Percentiles rank a stretch among this genome's conserved stretches.
These are phyloP conservation scores for Amphirosellinia nigrospora DNA, from an alignment of 495 filamentous ascomycete genomes.

Conservation along the genomic window DNA sequence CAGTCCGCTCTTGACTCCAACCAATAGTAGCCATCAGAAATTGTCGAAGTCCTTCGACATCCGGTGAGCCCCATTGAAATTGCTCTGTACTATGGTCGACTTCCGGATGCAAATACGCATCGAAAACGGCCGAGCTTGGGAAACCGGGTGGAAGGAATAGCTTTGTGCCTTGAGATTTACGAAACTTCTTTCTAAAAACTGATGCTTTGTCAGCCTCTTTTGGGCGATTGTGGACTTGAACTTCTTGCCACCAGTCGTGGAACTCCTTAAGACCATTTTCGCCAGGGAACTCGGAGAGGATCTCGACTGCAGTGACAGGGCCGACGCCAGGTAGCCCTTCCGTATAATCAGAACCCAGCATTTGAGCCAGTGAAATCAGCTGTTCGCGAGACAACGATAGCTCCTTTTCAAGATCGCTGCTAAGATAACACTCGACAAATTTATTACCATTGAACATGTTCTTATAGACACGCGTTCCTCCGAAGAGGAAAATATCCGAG, in stretches of 20 bases:
- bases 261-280: slow-evolving; percentile 66
- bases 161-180: slow-evolving; percentile 72
- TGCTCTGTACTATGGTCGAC: slow-evolving; percentile 77
- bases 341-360: slow-evolving; percentile 93
- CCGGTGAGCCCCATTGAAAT: slow-evolving; percentile 95
- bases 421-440: slow-evolving; percentile 94
- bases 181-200: slow-evolving; percentile 83
- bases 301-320: slow-evolving; percentile 90
- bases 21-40: slow-evolving; percentile 95
- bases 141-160: slow-evolving; percentile 83
- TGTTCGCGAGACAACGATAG: slow-evolving; percentile 80
- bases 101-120: slow-evolving; percentile 84
- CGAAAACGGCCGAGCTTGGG: slow-evolving; percentile 73
- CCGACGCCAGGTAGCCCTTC: slow-evolving; percentile 89
- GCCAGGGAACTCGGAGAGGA: slow-evolving; percentile 83
- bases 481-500: slow-evolving; percentile 95
- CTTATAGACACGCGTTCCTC: slow-evolving; percentile 94
- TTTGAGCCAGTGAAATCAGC: slow-evolving; percentile 85
- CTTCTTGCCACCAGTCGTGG: slow-evolving; percentile 81
- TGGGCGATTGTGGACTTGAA: slow-evolving; percentile 64
- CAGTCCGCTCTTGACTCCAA: slow-evolving; percentile 87
- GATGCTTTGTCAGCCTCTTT: slow-evolving; percentile 59
- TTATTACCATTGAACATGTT: slow-evolving; percentile 99
- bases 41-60: slow-evolving; percentile 80
- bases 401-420: slow-evolving; percentile 86